Evolutionary conservation across 176 grass and related monocot genomes (phyloP).

Genomic region (Oropetium thomaeum): DNA sequence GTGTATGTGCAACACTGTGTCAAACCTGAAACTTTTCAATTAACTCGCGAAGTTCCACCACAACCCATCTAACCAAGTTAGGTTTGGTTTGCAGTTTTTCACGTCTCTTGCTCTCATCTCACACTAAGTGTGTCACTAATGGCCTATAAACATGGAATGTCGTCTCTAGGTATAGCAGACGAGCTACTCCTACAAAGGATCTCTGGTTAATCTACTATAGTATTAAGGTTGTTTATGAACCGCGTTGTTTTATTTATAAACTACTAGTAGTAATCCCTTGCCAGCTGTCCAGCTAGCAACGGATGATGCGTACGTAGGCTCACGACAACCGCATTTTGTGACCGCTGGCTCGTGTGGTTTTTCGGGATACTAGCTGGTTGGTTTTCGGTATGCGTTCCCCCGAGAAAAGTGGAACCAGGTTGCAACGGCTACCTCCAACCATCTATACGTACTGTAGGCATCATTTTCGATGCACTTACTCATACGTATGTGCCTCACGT

Average conservation of each 20-base stretch:
- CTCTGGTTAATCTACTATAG: neutral
- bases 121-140: too few relatives aligned
- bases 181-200: neutral
- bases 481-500: too few relatives aligned
- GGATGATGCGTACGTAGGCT: constrained; percentile 25
- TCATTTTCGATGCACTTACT: neutral
- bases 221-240: neutral
- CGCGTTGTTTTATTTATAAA: neutral
- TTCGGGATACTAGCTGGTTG: constrained; percentile 7
- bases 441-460: neutral
- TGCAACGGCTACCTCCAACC: constrained; percentile 44
- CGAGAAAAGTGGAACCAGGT: constrained; percentile 38
- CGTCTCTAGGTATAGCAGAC: too few relatives aligned
- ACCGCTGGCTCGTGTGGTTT: constrained; percentile 24
- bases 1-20: too few relatives aligned
- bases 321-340: constrained; percentile 31
- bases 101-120: too few relatives aligned
- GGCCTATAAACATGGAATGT: too few relatives aligned
- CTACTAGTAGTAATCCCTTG: too few relatives aligned
- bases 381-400: constrained; percentile 30
- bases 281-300: constrained; percentile 15
- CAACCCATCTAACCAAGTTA: too few relatives aligned
- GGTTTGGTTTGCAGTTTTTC: too few relatives aligned
- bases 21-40: too few relatives aligned
- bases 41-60: too few relatives aligned